Conservation (phyloP, 2,329 filamentous ascomycete genomes). For the Botryosphaeria dothidea region DNA sequence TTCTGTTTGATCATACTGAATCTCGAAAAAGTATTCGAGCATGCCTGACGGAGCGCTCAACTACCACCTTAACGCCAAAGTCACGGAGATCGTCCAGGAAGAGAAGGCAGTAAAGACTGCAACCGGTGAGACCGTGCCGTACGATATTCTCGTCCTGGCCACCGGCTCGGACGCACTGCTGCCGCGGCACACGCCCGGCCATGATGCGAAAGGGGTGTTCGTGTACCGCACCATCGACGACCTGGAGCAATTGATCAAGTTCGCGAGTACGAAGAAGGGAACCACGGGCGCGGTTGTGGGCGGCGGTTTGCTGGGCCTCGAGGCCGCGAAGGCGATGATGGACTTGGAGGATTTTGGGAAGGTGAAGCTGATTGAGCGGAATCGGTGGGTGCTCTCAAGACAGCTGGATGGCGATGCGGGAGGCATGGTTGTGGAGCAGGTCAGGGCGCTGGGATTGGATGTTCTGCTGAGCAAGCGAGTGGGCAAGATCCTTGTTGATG, state of each 20-base stretch:
- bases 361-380: slow-evolving; percentile 79
- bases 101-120: slow-evolving; percentile 70
- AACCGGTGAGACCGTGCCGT: slow-evolving; percentile 67
- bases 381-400: slow-evolving; percentile 77
- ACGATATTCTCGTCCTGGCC: slow-evolving; percentile 80
- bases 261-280: slow-evolving; percentile 66
- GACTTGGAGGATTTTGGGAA: slow-evolving; percentile 73
- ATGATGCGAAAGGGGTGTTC: slow-evolving; percentile 81
- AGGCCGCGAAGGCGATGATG: slow-evolving; percentile 90
- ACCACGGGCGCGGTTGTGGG: slow-evolving; percentile 76
- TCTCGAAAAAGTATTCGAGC: slow-evolving; percentile 63
- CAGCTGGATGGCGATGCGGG: slow-evolving; percentile 84
- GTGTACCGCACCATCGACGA: slow-evolving; percentile 88
- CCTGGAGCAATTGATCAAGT: slow-evolving; percentile 73
- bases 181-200: slow-evolving; percentile 69
- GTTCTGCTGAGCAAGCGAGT: slow-evolving; percentile 78
- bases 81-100: slow-evolving; percentile 65
- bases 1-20: background rate
- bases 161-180: slow-evolving; percentile 84
- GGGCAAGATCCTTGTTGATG: slow-evolving; percentile 67
- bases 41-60: slow-evolving; percentile 68
- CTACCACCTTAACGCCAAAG: slow-evolving; percentile 74
- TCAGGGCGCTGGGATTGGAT: slow-evolving; percentile 75
- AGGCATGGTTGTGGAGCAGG: slow-evolving; percentile 77
- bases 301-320: slow-evolving; percentile 80